Conservation (phyloP, 345 rosid species). For the Cardamine chenopodiifolia region DNA sequence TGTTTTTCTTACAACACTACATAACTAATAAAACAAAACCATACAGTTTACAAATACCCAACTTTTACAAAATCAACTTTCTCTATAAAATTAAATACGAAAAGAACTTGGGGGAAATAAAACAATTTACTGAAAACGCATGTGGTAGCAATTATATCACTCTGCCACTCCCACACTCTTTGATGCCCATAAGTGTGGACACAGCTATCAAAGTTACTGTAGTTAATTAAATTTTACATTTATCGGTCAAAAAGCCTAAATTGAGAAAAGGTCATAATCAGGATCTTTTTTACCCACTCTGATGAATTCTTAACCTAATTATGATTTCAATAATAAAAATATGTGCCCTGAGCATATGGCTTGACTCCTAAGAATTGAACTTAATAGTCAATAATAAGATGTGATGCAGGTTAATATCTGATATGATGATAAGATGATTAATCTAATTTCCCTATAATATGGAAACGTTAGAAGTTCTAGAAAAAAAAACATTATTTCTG, state of each 20-base stretch:
- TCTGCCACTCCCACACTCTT: slow-evolving; percentile 44
- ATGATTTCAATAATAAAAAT: slow-evolving; percentile 1
- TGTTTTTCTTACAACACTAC: not conserved
- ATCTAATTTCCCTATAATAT: slow-evolving; percentile 25
- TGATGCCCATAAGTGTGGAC: slow-evolving; percentile 33
- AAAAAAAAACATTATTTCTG: slow-evolving; percentile 26
- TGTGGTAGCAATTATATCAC: slow-evolving; percentile 45
- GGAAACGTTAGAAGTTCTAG: slow-evolving; percentile 12
- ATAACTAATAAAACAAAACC: not conserved
- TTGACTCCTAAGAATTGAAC: not conserved
- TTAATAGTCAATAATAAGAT: slow-evolving; percentile 18
- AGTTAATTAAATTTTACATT: not conserved
- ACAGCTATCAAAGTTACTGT: slow-evolving; percentile 21
- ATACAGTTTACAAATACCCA: not conserved
- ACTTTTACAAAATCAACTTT: slow-evolving; percentile 20
- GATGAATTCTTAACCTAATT: slow-evolving; percentile 1
- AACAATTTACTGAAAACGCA: slow-evolving; percentile 37
- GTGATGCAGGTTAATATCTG: slow-evolving; percentile 2
- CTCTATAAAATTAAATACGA: slow-evolving; percentile 18
- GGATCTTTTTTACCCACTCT: not conserved
- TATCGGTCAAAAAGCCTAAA: slow-evolving; percentile 6
- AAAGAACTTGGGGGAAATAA: slow-evolving; percentile 39
- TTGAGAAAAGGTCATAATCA: not conserved
- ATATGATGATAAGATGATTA: slow-evolving; percentile 24
- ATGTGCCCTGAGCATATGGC: not conserved